These are phyloP conservation scores for Nitzschia sp. DNA, from an alignment of 108 stramenopile genomes.

Conservation along the genomic window DNA sequence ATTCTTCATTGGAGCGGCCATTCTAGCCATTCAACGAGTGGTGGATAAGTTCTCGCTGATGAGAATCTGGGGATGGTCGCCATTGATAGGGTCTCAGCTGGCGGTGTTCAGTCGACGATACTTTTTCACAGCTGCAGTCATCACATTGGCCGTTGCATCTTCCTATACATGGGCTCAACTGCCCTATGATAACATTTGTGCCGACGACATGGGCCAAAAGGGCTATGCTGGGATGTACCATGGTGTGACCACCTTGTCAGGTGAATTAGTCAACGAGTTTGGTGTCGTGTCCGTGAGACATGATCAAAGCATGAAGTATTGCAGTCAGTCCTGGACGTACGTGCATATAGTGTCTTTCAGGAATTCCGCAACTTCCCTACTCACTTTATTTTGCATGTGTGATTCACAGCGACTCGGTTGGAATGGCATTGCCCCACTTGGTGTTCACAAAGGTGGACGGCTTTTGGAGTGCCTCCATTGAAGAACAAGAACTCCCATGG, in stretches of 20 bases:
- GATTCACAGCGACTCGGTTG: too few species aligned
- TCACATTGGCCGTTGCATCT: slow-evolving; percentile 67
- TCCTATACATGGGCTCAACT: slow-evolving; percentile 80
- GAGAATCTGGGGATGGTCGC: slow-evolving; percentile 78
- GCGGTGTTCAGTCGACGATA: slow-evolving; percentile 71
- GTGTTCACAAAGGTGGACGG: too few species aligned
- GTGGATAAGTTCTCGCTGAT: slow-evolving; percentile 69
- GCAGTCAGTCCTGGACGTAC: too few species aligned
- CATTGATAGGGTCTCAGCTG: slow-evolving; percentile 60
- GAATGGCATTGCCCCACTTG: too few species aligned
- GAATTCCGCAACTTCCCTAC: too few species aligned
- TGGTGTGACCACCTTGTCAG: slow-evolving; percentile 9
- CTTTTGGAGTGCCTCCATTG: slow-evolving; percentile 1
- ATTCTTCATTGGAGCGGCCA: slow-evolving; percentile 69
- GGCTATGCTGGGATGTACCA: neutral
- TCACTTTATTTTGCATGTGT: too few species aligned
- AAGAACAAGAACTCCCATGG: slow-evolving; percentile 33
- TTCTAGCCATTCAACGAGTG: slow-evolving; percentile 64
- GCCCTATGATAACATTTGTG: slow-evolving; percentile 84
- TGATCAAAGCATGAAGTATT: too few species aligned
- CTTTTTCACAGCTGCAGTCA: slow-evolving; percentile 66
- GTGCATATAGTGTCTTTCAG: too few species aligned
- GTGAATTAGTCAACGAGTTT: slow-evolving; percentile 17
- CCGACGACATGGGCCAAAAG: neutral
- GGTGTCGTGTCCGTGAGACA: too few species aligned